These are phyloP conservation scores for Populus trichocarpa DNA, from an alignment of 441 rosid genomes.

Conservation along the genomic window DNA sequence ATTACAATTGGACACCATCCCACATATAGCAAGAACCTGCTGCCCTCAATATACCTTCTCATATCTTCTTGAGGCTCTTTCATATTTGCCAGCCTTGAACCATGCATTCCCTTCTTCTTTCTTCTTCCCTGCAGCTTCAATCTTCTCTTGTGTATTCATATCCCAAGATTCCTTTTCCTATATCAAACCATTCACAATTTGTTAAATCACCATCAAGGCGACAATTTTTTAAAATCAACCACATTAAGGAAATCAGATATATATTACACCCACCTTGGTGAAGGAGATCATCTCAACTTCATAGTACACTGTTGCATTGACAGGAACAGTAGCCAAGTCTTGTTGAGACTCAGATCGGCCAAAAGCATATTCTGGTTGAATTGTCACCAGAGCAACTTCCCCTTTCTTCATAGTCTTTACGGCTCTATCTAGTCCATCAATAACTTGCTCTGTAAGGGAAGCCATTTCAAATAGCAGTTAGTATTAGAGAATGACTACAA, in stretches of 20 bases:
- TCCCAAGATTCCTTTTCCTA: slow-evolving; percentile 95
- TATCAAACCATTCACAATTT: not conserved
- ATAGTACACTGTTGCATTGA: slow-evolving; percentile 54
- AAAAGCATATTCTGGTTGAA: slow-evolving; percentile 72
- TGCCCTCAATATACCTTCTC: slow-evolving; percentile 43
- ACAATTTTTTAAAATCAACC: not conserved
- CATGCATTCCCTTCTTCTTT: slow-evolving; percentile 77
- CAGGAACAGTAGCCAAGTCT: slow-evolving; percentile 57
- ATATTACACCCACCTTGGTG: slow-evolving; percentile 13
- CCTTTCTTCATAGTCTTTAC: slow-evolving; percentile 71
- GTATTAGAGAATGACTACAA: not conserved
- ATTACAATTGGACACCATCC: not conserved
- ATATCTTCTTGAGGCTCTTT: slow-evolving; percentile 67
- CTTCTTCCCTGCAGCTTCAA: slow-evolving; percentile 78
- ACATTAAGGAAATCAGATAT: not conserved
- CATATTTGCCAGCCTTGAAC: slow-evolving; percentile 70
- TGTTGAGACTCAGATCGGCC: slow-evolving; percentile 55
- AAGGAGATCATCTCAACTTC: slow-evolving; percentile 58
- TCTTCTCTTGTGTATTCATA: slow-evolving; percentile 72
- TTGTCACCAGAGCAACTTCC: slow-evolving; percentile 55
- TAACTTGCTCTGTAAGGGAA: slow-evolving; percentile 53
- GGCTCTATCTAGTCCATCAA: slow-evolving; percentile 74
- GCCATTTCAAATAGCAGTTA: not conserved
- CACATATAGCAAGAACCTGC: not conserved
- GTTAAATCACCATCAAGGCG: not conserved